These are phyloP conservation scores for Myxozyma udenii DNA, from an alignment of 805 yeast species.

Conservation along the genomic window DNA sequence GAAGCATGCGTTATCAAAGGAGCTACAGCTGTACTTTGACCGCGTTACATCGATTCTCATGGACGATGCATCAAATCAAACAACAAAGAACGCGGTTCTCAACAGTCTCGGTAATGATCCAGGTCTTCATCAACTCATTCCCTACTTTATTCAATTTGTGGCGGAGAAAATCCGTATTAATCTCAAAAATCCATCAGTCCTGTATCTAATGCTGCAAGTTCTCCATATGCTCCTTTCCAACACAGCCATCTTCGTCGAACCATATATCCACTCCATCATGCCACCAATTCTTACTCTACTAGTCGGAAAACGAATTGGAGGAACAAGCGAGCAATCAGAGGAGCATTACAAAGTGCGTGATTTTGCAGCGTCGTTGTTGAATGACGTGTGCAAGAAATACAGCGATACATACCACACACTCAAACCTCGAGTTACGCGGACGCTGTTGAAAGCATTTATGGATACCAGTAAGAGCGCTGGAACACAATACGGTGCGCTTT, in stretches of 20 bases:
- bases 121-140: slow-evolving; percentile 93
- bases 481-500: slow-evolving; percentile 87
- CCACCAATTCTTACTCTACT: slow-evolving; percentile 91
- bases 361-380: slow-evolving; percentile 78
- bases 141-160: slow-evolving; percentile 91
- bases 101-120: slow-evolving; percentile 85
- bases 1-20: slow-evolving; percentile 91
- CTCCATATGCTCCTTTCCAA: slow-evolving; percentile 80
- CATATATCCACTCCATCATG: slow-evolving; percentile 77
- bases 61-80: slow-evolving; percentile 46
- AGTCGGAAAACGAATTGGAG: slow-evolving; percentile 84
- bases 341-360: slow-evolving; percentile 68
- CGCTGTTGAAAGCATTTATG: slow-evolving; percentile 83
- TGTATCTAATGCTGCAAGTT: slow-evolving; percentile 84
- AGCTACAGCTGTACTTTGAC: slow-evolving; percentile 88
- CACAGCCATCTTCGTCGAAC: slow-evolving; percentile 83
- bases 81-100: slow-evolving; percentile 71
- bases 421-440: slow-evolving; percentile 90
- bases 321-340: slow-evolving; percentile 37
- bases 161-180: slow-evolving; percentile 92
- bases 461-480: slow-evolving; percentile 77
- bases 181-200: slow-evolving; percentile 62
- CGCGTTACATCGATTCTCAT: slow-evolving; percentile 78
- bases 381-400: slow-evolving; percentile 71
- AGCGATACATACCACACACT: slow-evolving; percentile 84